phyloP scores from a whole-genome alignment of 2,329 filamentous ascomycete species.

The Ascochyta pisi region DNA sequence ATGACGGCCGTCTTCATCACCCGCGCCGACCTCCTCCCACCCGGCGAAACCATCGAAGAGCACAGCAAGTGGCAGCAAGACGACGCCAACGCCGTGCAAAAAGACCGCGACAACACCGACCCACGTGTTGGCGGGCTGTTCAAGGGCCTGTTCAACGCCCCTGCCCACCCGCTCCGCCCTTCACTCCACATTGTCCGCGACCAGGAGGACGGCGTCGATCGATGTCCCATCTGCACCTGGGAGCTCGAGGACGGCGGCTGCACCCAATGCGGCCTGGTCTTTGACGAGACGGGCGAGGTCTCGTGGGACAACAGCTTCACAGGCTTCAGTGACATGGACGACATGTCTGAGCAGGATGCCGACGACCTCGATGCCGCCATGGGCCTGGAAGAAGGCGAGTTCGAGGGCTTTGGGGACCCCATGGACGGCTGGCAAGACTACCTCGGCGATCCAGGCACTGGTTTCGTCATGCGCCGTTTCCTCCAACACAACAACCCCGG shows the following conservation, averaged over 20 bases:
- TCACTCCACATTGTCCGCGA: slow-evolving; percentile 58
- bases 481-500: slow-evolving; percentile 34
- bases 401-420: slow-evolving; percentile 41
- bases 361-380: slow-evolving; percentile 50
- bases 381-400: slow-evolving; percentile 51
- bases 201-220: slow-evolving; percentile 64
- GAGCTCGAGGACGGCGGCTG: slow-evolving; percentile 70
- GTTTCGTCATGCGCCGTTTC: slow-evolving; percentile 46
- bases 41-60: slow-evolving; percentile 68
- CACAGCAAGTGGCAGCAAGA: slow-evolving; percentile 64
- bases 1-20: slow-evolving; percentile 69
- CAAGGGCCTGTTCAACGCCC: slow-evolving; percentile 63
- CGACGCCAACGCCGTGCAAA: slow-evolving; percentile 65
- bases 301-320: slow-evolving; percentile 49
- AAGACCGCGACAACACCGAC: slow-evolving; percentile 63
- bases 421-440: slow-evolving; percentile 43
- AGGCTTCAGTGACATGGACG: slow-evolving; percentile 56
- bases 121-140: slow-evolving; percentile 65
- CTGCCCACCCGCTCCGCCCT: slow-evolving; percentile 28
- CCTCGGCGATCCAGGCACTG: slow-evolving; percentile 35
- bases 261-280: slow-evolving; percentile 59
- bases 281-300: slow-evolving; percentile 55
- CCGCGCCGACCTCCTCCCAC: slow-evolving; percentile 66
- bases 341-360: slow-evolving; percentile 49
- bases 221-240: slow-evolving; percentile 68